Evolutionary conservation across 768 basidiomycete genomes (phyloP).

Genomic region (Serpula lacrymans): DNA sequence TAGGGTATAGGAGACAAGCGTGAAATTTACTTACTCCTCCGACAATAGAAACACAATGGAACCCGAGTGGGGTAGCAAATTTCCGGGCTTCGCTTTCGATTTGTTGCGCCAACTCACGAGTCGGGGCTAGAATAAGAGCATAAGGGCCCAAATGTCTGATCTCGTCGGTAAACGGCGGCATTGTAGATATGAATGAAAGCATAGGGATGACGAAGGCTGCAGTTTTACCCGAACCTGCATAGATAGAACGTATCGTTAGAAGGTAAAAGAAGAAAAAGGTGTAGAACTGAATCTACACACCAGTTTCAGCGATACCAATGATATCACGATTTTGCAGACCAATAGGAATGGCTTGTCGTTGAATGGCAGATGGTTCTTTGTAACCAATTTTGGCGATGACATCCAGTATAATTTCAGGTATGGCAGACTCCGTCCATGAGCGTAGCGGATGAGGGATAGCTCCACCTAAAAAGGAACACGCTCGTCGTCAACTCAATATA

Average conservation of each 20-base stretch:
- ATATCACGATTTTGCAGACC: constrained; percentile 95
- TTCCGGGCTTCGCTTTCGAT: constrained; percentile 91
- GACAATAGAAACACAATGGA: constrained; percentile 95
- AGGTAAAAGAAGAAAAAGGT: not conserved
- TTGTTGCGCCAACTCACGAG: constrained; percentile 98
- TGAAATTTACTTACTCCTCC: constrained; percentile 64
- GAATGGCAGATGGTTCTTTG: constrained; percentile 95
- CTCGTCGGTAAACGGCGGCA: constrained; percentile 87
- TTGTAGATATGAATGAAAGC: constrained; percentile 86
- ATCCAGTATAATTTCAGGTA: constrained; percentile 74
- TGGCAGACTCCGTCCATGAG: constrained; percentile 85
- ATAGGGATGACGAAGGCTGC: constrained; percentile 98
- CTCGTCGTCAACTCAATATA: not conserved
- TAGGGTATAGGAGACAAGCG: constrained; percentile 5
- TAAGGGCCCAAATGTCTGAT: constrained; percentile 93
- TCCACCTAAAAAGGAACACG: constrained; percentile 59
- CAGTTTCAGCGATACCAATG: constrained; percentile 98
- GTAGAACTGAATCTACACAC: constrained; percentile 36
- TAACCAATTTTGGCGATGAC: constrained; percentile 92
- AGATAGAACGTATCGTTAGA: constrained; percentile 3
- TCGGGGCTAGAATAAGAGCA: constrained; percentile 90
- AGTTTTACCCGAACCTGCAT: constrained; percentile 93
- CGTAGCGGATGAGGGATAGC: constrained; percentile 91
- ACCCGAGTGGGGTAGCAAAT: constrained; percentile 88
- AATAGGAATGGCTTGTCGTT: constrained; percentile 98